Base-by-base conservation (phyloP, 2,329 filamentous ascomycete genomes). In the Fusarium sp. region DNA sequence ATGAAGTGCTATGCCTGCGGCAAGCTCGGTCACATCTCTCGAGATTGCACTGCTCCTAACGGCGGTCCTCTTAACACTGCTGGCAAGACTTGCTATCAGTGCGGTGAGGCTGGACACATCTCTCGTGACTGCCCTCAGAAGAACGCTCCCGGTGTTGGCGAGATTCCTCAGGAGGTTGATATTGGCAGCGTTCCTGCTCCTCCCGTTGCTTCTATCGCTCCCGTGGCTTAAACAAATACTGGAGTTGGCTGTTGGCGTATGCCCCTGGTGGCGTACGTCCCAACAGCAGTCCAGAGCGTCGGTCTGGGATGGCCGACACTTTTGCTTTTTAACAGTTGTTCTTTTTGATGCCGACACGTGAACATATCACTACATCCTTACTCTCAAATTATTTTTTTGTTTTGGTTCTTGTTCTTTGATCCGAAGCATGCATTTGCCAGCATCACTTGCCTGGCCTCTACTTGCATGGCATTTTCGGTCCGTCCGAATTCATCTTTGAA, bases 1-100 rank as follows among this genome's bases (percentile, higher is more conserved):
- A 97, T 98, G 94, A 98, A 98, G 87, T 98, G 95, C 89, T 98
- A 98, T 81, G 95, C 95, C 76, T 98, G 95, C 82, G 95, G 95
- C 82, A 98, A 98, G 87, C 91, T 97, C 77, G 94, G 94, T 58
- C 95, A 98, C 86, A 98, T 98, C 84, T 97, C 94, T 17, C 87
- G 89, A 79, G 96, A 99, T 85, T 99, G 96, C 89, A 98, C 95
- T 52, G 94, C 96, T 71, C 96, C 96, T 74, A 98, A 98, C 83
- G 96, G 96, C 65, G 96, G 96, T 30, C 95, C 96, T 52, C 89
- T 98, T 77, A 98, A 96, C 89, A 97, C 94, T 74, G 94, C 94
- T 73, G 96, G 96, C 81, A 99, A 98, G 91, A 98, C 95, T 75
- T 99, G 96, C 90, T 99, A 99, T 88, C 93, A 95, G 84, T 99